Conservation (phyloP, 2,329 filamentous ascomycete species). For the Monilinia laxa region DNA sequence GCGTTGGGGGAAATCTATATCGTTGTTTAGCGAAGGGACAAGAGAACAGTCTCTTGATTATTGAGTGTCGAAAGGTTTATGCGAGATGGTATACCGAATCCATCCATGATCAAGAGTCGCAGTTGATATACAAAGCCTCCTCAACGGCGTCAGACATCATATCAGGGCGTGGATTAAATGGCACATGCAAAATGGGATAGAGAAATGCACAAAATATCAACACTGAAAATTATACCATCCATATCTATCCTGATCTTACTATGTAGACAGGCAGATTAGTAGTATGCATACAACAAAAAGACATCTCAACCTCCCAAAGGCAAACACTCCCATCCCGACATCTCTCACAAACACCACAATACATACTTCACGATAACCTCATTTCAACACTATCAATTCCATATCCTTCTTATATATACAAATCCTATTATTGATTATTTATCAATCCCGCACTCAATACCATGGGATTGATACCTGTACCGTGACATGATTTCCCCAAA, state of each 20-base stretch:
- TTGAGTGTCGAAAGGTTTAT: background rate
- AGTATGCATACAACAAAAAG: no score
- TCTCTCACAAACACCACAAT: background rate
- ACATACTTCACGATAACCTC: constrained; percentile 18
- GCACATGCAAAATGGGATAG: background rate
- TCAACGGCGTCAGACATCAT: background rate
- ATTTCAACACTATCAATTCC: background rate
- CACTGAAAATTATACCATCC: background rate
- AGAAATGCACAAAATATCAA: constrained; percentile 2
- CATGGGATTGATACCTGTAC: background rate
- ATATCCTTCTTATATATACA: background rate
- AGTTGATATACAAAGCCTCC: background rate
- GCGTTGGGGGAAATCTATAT: constrained; percentile 7
- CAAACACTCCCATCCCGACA: background rate
- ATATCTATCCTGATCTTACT: background rate
- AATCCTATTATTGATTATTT: background rate
- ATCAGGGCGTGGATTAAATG: background rate
- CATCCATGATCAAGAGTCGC: background rate
- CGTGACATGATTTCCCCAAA: constrained; percentile 15
- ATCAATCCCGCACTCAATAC: no score
- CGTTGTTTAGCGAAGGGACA: constrained; percentile 8
- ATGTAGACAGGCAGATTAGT: background rate
- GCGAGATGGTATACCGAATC: background rate
- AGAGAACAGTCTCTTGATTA: constrained; percentile 6
- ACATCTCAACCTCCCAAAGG: background rate